Conservation (phyloP, 1,284 basidiomycete species). For the Leccinum pachyderme region DNA sequence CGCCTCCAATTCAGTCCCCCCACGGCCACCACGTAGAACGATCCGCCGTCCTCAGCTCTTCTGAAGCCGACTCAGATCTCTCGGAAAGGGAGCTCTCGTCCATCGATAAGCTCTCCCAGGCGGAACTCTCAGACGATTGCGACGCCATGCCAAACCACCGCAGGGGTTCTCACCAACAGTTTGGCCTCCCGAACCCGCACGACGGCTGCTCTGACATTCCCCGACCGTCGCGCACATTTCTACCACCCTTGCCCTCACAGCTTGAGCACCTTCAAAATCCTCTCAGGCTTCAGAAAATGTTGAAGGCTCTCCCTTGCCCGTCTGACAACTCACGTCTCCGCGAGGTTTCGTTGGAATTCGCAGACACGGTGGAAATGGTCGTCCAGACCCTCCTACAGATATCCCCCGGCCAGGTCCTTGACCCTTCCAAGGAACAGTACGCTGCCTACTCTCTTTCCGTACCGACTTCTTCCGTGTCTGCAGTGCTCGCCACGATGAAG, state of each 20-base stretch:
- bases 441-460: slow-evolving; percentile 82
- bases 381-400: slow-evolving; percentile 88
- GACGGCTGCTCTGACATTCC: slow-evolving; percentile 39
- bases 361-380: slow-evolving; percentile 83
- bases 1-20: slow-evolving; percentile 35
- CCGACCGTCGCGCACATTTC: slow-evolving; percentile 65
- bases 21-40: slow-evolving; percentile 34
- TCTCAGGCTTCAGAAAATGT: slow-evolving; percentile 34
- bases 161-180: slow-evolving; percentile 26
- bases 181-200: slow-evolving; percentile 12
- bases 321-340: slow-evolving; percentile 46
- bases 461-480: slow-evolving; percentile 83
- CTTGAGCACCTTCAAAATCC: slow-evolving; percentile 68
- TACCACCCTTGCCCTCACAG: slow-evolving; percentile 69
- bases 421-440: slow-evolving; percentile 89
- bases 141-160: slow-evolving; percentile 27
- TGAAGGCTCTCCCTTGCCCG: slow-evolving; percentile 3
- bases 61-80: slow-evolving; percentile 48
- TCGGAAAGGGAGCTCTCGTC: slow-evolving; percentile 42
- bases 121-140: slow-evolving; percentile 36
- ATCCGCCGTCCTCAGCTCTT: slow-evolving; percentile 41
- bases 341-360: slow-evolving; percentile 77
- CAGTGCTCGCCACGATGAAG: slow-evolving; percentile 86
- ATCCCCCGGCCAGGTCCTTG: slow-evolving; percentile 84
- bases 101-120: slow-evolving; percentile 31